Percentiles rank a stretch among this genome's conserved stretches.
These are phyloP conservation scores for Porodaedalea pini DNA, from an alignment of 1,284 basidiomycete species.

Conservation along the genomic window DNA sequence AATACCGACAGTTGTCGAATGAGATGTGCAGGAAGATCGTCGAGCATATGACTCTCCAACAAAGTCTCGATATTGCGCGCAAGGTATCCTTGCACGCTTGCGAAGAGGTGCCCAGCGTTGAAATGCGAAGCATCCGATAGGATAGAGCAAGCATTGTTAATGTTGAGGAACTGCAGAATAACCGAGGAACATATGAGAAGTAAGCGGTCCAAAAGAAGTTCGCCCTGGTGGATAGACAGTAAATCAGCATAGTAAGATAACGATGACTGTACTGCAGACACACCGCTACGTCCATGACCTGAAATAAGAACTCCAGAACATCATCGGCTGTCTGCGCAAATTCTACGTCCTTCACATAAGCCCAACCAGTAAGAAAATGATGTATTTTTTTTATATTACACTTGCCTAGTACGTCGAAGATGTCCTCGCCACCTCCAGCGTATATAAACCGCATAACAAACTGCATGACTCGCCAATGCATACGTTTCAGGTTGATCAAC, in stretches of 20 bases:
- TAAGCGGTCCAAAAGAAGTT: conserved; percentile 84
- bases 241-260: too few species aligned
- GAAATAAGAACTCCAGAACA: conserved; percentile 84
- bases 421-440: conserved; percentile 66
- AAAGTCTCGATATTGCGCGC: conserved; percentile 84
- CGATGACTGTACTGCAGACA: conserved; percentile 28
- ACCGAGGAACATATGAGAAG: conserved; percentile 79
- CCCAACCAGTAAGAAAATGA: conserved; percentile 6
- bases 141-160: conserved; percentile 79
- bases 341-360: conserved; percentile 39
- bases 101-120: conserved; percentile 68
- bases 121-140: conserved; percentile 82
- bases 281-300: conserved; percentile 83
- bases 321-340: conserved; percentile 68
- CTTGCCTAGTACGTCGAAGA: conserved; percentile 75
- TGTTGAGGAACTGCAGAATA: conserved; percentile 67
- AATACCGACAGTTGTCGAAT: conserved; percentile 67
- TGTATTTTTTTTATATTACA: too few species aligned
- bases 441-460: conserved; percentile 81
- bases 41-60: conserved; percentile 77
- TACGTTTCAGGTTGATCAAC: conserved; percentile 68
- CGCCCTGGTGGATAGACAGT: conserved; percentile 53
- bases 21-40: conserved; percentile 68
- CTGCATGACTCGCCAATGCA: conserved; percentile 72
- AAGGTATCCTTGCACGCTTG: conserved; percentile 80